Evolutionary conservation across 2,329 filamentous ascomycete species (phyloP).

Genomic region (Grosmannia penicillata): DNA sequence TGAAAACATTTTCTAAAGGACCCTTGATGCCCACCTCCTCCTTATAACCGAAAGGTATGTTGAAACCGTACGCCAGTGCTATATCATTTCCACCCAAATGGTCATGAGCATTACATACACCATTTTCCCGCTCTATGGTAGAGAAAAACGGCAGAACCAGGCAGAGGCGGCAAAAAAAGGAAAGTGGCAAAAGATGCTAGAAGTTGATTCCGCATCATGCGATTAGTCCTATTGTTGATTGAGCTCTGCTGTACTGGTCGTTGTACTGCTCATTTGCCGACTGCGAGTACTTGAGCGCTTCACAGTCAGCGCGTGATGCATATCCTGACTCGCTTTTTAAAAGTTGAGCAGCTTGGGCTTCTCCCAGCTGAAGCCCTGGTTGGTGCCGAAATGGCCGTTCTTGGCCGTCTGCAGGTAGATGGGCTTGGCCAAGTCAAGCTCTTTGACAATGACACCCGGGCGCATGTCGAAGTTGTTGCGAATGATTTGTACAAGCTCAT

Average conservation of each 20-base stretch:
- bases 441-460: slow-evolving; percentile 95
- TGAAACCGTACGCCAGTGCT: slow-evolving; percentile 15
- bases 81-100: slow-evolving; percentile 7
- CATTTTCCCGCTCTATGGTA: background rate
- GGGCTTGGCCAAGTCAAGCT: slow-evolving; percentile 86
- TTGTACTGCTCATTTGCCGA: too few relatives aligned
- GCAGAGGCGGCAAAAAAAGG: background rate
- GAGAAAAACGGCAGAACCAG: background rate
- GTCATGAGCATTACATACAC: slow-evolving; percentile 9
- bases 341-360: slow-evolving; percentile 89
- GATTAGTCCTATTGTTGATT: too few relatives aligned
- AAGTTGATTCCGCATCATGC: slow-evolving; percentile 11
- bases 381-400: slow-evolving; percentile 97
- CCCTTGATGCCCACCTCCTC: background rate
- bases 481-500: slow-evolving; percentile 92
- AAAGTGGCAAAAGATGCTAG: background rate
- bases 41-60: slow-evolving; percentile 10
- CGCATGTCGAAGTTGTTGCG: slow-evolving; percentile 93
- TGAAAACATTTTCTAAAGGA: too few relatives aligned
- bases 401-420: slow-evolving; percentile 98
- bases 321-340: too few relatives aligned
- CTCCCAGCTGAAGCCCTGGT: slow-evolving; percentile 97
- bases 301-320: too few relatives aligned
- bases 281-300: too few relatives aligned
- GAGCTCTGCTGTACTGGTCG: too few relatives aligned